Base-by-base conservation (phyloP, 306 rosid genomes). In the Neltuma alba region DNA sequence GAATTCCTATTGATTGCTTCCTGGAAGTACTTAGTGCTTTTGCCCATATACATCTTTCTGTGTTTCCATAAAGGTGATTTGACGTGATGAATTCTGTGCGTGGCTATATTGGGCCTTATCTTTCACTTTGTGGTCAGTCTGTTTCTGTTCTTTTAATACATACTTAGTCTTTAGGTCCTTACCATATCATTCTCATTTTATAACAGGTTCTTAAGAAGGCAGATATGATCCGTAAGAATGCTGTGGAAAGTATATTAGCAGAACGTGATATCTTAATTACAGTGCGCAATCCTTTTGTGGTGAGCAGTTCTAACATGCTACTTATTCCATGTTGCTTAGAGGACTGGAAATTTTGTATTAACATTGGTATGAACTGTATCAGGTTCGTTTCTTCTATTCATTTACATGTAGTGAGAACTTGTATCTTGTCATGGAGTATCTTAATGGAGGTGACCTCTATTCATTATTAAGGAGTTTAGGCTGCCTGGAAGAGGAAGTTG, bases 201-300 rank as follows among this genome's bases (percentile, higher is more conserved):
- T 76, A 21, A 84, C 89, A 96, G 99, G 98, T 96, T 85, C 93
- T 96, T 77, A 93, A 89, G 84, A 96, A 96, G 86, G 98, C 99
- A 44, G 98, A 96, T 74, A 96, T 96, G 99, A 93, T 96, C 69
- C 98, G 99, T 8, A 96, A 96, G 87, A 96, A 96, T 89, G 99
- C 99, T 41, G 99, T 93, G 80, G 99, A 96, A 88, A 96, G 99
- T 90, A 96, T 96, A 80, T 83, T 96, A 84, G 99, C 99, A 3
- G 99, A 96, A 82, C 98, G 99, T 62, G 92, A 96, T 89, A 96
- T 96, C 85, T 87, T 96, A 92, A 96, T 96, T 82, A 87, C 98
- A 75, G 99, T 96, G 55, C 99, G 97, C 86, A 96, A 96, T 81
- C 99, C 94, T 85, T 96, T 96, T 91, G 99, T 96, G 98, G 99